These are phyloP conservation scores for Crithidia fasciculata DNA, from an alignment of 208 protist genomes.

Conservation along the genomic window DNA sequence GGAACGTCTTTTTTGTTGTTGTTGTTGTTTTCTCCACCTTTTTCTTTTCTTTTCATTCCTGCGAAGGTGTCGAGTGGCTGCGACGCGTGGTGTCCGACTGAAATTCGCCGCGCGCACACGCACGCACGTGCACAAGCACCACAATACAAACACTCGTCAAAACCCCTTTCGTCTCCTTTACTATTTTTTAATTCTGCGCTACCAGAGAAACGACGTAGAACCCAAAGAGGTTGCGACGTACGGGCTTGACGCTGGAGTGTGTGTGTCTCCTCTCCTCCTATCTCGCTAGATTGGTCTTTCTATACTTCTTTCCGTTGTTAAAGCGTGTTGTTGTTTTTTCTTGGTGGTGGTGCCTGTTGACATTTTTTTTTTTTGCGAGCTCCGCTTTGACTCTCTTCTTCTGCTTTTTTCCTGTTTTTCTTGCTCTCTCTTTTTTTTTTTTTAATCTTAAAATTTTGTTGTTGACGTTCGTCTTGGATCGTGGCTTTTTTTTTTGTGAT, in stretches of 20 bases:
- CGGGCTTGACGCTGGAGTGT: too few species aligned
- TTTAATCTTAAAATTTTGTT: constrained; percentile 3
- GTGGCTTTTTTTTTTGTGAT: constrained; percentile 6
- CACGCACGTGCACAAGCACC: not conserved
- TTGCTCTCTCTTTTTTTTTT: too few species aligned
- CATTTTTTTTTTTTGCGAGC: constrained; percentile 1
- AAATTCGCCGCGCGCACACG: too few species aligned
- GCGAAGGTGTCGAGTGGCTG: not conserved
- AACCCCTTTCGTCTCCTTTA: not conserved
- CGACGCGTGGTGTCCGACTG: too few species aligned
- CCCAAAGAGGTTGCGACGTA: too few species aligned
- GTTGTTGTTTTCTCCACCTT: not conserved
- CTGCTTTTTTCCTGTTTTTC: too few species aligned
- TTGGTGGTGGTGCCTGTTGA: not conserved
- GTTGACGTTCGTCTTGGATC: not conserved
- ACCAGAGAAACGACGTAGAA: not conserved
- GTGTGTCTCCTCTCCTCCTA: too few species aligned
- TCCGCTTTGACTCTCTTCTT: too few species aligned
- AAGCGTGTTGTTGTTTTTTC: not conserved
- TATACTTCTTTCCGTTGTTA: too few species aligned
- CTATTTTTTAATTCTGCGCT: not conserved
- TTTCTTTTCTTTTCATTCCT: not conserved
- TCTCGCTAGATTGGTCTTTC: too few species aligned
- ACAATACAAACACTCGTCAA: not conserved
- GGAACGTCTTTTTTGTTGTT: too few species aligned